Conservation (phyloP, 306 rosid species). For the Luffa aegyptiaca region DNA sequence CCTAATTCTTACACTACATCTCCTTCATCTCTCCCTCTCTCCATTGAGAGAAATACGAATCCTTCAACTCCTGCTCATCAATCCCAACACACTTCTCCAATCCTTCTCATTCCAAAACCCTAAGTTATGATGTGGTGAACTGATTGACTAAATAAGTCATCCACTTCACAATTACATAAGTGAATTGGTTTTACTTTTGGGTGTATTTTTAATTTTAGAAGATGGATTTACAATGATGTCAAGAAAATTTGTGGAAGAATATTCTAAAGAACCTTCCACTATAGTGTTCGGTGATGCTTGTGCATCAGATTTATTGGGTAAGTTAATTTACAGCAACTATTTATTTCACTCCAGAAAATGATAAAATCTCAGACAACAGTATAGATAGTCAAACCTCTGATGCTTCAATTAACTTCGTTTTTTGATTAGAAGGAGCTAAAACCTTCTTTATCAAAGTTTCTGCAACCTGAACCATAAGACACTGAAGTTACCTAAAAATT, state of each 20-base stretch:
- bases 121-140: neutral
- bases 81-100: too few species aligned
- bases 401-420: slow-evolving; percentile 78
- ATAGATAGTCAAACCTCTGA: slow-evolving; percentile 45
- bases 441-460: slow-evolving; percentile 72
- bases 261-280: neutral
- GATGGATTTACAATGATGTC: neutral
- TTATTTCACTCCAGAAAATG: neutral
- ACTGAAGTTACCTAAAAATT: neutral
- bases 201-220: neutral
- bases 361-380: neutral
- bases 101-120: too few species aligned
- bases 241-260: neutral
- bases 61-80: too few species aligned
- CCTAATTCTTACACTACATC: too few species aligned
- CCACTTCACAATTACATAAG: neutral
- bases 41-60: too few species aligned
- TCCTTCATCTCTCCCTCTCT: too few species aligned
- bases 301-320: neutral
- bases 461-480: slow-evolving; percentile 43
- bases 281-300: neutral
- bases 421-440: slow-evolving; percentile 80
- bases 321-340: neutral
- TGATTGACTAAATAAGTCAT: neutral
- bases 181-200: neutral